A percentile compares a stretch with the other conserved stretches of the same genome.
Conservation (phyloP, 108 stramenopile species). For the Cyclostephanos tholiformis region DNA sequence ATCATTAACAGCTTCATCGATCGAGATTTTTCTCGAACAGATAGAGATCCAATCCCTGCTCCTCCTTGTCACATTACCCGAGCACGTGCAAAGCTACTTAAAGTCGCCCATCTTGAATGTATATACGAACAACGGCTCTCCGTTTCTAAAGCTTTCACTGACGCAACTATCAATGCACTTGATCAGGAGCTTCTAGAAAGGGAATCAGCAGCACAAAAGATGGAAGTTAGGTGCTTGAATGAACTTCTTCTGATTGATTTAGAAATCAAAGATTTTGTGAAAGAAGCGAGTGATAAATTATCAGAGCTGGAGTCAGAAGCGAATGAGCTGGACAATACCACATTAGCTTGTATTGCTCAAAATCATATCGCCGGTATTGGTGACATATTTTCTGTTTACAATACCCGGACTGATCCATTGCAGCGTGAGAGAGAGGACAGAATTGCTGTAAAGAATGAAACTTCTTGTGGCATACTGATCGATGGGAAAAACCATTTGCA, state of each 20-base stretch:
- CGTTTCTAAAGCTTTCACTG: slow-evolving; percentile 50
- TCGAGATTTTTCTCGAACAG: not conserved
- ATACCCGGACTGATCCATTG: not conserved
- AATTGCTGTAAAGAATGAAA: slow-evolving; percentile 29
- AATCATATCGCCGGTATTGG: slow-evolving; percentile 1
- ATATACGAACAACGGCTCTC: slow-evolving; percentile 44
- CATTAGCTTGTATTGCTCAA: slow-evolving; percentile 18
- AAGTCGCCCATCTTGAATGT: slow-evolving; percentile 37
- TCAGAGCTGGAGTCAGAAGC: slow-evolving; percentile 31
- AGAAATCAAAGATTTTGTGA: slow-evolving; percentile 30
- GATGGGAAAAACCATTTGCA: slow-evolving; percentile 1
- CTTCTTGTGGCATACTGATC: slow-evolving; percentile 14
- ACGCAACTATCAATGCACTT: slow-evolving; percentile 54
- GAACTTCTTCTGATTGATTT: slow-evolving; percentile 47
- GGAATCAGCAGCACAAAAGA: slow-evolving; percentile 39
- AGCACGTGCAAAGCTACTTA: slow-evolving; percentile 49
- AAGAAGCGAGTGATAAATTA: slow-evolving; percentile 23
- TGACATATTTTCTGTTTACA: not conserved
- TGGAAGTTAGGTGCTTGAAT: slow-evolving; percentile 54
- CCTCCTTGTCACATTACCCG: slow-evolving; percentile 37
- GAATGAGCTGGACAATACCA: slow-evolving; percentile 26
- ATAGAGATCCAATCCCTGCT: slow-evolving; percentile 20
- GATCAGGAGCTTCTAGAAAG: slow-evolving; percentile 48
- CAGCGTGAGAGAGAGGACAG: not conserved
- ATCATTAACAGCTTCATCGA: slow-evolving; percentile 1